A percentile compares a stretch with the other conserved stretches of the same genome.
Conservation (phyloP, 1,284 basidiomycete genomes). For the Trichosporon sp. region DNA sequence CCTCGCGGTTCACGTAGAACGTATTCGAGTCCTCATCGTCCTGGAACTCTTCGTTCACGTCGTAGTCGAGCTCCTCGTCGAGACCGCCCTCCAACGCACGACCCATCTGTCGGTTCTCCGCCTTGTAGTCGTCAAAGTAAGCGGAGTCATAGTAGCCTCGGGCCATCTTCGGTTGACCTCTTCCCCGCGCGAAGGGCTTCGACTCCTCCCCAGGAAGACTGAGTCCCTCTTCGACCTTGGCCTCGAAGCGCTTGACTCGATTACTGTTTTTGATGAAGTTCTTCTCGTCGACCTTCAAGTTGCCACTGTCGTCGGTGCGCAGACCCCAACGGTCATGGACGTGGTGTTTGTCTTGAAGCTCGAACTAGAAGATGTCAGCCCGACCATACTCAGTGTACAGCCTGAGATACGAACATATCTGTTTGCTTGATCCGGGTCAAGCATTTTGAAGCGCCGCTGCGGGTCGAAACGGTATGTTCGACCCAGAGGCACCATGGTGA, state of each 20-base stretch:
- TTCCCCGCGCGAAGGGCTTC: not conserved
- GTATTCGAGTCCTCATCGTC: slow-evolving; percentile 46
- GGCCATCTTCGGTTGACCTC: not conserved
- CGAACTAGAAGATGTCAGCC: slow-evolving; percentile 27
- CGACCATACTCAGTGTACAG: not conserved
- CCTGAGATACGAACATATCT: slow-evolving; percentile 27
- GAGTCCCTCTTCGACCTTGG: slow-evolving; percentile 17
- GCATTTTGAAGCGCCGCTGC: slow-evolving; percentile 39
- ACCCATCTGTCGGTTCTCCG: slow-evolving; percentile 32
- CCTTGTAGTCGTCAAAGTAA: slow-evolving; percentile 29
- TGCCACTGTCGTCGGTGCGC: slow-evolving; percentile 19
- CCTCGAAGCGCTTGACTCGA: slow-evolving; percentile 29
- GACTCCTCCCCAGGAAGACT: not conserved
- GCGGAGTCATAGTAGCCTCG: slow-evolving; percentile 25
- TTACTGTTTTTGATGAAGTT: slow-evolving; percentile 18
- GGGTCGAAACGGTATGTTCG: slow-evolving; percentile 42
- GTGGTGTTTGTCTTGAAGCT: slow-evolving; percentile 38
- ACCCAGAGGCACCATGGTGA: slow-evolving; percentile 39
- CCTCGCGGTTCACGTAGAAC: slow-evolving; percentile 40
- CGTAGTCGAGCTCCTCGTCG: slow-evolving; percentile 44
- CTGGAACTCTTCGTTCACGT: slow-evolving; percentile 42
- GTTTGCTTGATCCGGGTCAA: slow-evolving; percentile 42
- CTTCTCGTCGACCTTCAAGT: not conserved
- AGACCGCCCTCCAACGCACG: slow-evolving; percentile 40
- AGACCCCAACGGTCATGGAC: slow-evolving; percentile 41